Base-by-base conservation (phyloP, 306 rosid genomes). In the Vicia sativa region DNA sequence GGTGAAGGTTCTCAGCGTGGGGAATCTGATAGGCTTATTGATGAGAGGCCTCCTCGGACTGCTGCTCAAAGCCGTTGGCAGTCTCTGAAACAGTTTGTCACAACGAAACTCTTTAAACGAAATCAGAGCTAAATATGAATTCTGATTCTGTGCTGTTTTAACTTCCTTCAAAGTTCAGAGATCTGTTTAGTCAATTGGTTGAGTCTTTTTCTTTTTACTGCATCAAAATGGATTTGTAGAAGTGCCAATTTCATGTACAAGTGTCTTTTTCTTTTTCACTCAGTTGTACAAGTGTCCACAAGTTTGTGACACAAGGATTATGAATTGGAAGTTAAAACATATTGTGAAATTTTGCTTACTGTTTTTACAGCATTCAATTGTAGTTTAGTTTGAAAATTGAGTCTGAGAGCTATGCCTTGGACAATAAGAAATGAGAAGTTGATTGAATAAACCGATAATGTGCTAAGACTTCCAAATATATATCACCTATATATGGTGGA, bases 351-450 rank as follows among this genome's bases (percentile, higher is more conserved):
- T 5, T 6, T 13, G 38, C 5, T 12, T 55, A 25, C 38, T 55
- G 39, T 55, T 25, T 25, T 54, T 23, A 11, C 15, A 45, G 19
- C 7, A 45, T 18, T 31, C 37, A 34, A 34, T 34, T 34, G 9
- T 34, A 34, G 38, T 34, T 34, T 34, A 34, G 6, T 7, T 34
- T 34, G 38, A 34, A 34, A 42, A 42, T 42, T 75, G 80, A 52
- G 49, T 69, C 53, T 69, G 66, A 62, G 60, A 69, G 80, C 59
- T 76, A 76, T 69, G 75, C 44, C n/a, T 1, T 68, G 23, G 65
- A 68, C 3, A 68, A 31, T 4, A 0, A 69, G 23, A 52, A 62
- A 52, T 59, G 28, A 43, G 60, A 76, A 10, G 42, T 9, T 62
- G 42, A 7, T 60, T 13, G 75, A 68, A 34, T 69, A 70, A 39